These are phyloP conservation scores for Aspergillus melleus DNA, from an alignment of 2,329 filamentous ascomycete species.

Conservation along the genomic window DNA sequence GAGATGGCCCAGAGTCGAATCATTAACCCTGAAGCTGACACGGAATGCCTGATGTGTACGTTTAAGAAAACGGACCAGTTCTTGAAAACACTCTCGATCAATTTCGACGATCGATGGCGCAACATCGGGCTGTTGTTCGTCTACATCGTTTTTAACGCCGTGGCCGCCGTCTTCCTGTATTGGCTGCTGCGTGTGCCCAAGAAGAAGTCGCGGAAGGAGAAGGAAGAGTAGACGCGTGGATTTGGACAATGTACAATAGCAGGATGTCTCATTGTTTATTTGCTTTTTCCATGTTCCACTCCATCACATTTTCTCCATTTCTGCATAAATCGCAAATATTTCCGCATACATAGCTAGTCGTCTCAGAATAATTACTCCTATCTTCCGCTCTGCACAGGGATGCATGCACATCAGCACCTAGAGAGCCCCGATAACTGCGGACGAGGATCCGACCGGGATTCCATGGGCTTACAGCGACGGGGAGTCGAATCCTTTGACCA, in stretches of 20 bases:
- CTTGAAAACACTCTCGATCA: conserved; percentile 49
- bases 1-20: conserved; percentile 58
- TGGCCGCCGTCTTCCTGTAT: conserved; percentile 52
- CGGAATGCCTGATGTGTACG: conserved; percentile 57
- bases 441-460: not conserved
- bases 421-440: not conserved
- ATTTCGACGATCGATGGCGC: conserved; percentile 50
- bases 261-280: not conserved
- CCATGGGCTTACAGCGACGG: not conserved
- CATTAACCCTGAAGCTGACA: conserved; percentile 57
- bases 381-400: not conserved
- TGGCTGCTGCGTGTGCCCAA: conserved; percentile 56
- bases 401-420: not conserved
- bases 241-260: not conserved
- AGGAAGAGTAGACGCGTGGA: conserved; percentile 24
- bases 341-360: not conserved
- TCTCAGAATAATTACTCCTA: not conserved
- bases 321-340: not conserved
- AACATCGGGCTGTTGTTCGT: conserved; percentile 58
- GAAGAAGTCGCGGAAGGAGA: conserved; percentile 45
- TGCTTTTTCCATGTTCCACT: not conserved
- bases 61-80: conserved; percentile 49
- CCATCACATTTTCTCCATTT: not conserved
- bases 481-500: not conserved
- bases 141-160: conserved; percentile 54